A percentile compares a stretch with the other conserved stretches of the same genome.
Conservation (phyloP, 2,329 filamentous ascomycete genomes). For the Epichloe sp. region DNA sequence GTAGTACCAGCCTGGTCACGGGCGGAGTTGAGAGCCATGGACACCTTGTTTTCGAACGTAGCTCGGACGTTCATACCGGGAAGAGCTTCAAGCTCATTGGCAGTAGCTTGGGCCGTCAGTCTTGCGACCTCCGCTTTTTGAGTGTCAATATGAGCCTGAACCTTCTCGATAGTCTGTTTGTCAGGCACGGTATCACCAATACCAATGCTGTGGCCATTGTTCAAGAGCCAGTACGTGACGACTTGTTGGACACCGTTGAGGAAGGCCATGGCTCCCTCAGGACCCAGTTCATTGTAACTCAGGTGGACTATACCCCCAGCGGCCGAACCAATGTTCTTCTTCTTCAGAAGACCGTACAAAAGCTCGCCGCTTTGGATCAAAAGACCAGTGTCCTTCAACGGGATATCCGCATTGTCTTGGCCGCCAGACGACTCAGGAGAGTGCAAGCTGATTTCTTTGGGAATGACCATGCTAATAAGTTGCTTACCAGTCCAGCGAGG, state of each 20-base stretch:
- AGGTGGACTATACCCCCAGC: slow-evolving; percentile 88
- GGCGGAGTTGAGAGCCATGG: slow-evolving; percentile 83
- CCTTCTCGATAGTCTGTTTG: slow-evolving; percentile 66
- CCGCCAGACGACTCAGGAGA: slow-evolving; percentile 35
- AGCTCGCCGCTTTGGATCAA: slow-evolving; percentile 79
- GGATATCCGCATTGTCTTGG: slow-evolving; percentile 40
- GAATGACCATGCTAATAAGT: slow-evolving; percentile 86
- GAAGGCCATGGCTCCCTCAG: slow-evolving; percentile 78
- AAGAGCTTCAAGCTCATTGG: slow-evolving; percentile 77
- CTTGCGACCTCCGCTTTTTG: slow-evolving; percentile 71
- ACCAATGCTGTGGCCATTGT: slow-evolving; percentile 94
- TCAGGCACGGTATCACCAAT: slow-evolving; percentile 98
- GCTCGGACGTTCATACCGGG: slow-evolving; percentile 98
- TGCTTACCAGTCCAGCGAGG: slow-evolving; percentile 98
- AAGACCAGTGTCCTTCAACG: slow-evolving; percentile 63
- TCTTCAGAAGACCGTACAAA: slow-evolving; percentile 79
- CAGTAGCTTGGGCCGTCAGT: slow-evolving; percentile 66
- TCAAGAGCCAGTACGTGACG: slow-evolving; percentile 92
- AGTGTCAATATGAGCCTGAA: slow-evolving; percentile 66
- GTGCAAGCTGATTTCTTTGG: slow-evolving; percentile 69
- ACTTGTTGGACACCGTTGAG: slow-evolving; percentile 92
- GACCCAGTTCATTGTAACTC: slow-evolving; percentile 88
- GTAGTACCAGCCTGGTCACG: slow-evolving; percentile 93
- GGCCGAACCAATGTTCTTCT: slow-evolving; percentile 87
- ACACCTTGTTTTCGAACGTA: slow-evolving; percentile 95